A percentile compares a stretch with the other conserved stretches of the same genome.
phyloP scores from a whole-genome alignment of 2,329 filamentous ascomycete species.

The Dactylellina leptospora region DNA sequence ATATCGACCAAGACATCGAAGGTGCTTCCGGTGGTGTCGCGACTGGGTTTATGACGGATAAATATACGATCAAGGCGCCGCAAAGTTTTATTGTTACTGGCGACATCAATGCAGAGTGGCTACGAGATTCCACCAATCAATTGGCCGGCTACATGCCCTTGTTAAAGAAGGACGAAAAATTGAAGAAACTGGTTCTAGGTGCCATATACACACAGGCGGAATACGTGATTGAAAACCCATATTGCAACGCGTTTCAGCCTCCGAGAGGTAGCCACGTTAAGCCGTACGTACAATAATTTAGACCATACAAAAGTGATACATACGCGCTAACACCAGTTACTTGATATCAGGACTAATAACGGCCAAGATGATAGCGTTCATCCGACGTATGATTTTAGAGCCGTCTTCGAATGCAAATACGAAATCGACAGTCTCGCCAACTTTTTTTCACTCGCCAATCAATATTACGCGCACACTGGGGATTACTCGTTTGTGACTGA shows the following conservation, averaged over 20 bases:
- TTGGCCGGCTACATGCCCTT: slow-evolving; percentile 86
- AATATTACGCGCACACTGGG: slow-evolving; percentile 82
- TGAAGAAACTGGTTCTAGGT: slow-evolving; percentile 83
- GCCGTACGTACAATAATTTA: slow-evolving; percentile 59
- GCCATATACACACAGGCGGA: slow-evolving; percentile 89
- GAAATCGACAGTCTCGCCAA: slow-evolving; percentile 94
- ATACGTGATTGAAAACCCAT: slow-evolving; percentile 95
- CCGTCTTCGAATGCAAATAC: slow-evolving; percentile 98
- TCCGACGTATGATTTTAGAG: slow-evolving; percentile 80
- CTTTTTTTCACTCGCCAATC: slow-evolving; percentile 84
- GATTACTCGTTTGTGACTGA: slow-evolving; percentile 80
- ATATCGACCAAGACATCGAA: slow-evolving; percentile 64
- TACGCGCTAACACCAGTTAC: slow-evolving; percentile 1
- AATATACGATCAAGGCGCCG: slow-evolving; percentile 67
- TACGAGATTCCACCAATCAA: slow-evolving; percentile 93
- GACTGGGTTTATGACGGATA: slow-evolving; percentile 1
- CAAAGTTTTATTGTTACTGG: slow-evolving; percentile 95
- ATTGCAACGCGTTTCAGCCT: slow-evolving; percentile 98
- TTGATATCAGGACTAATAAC: slow-evolving; percentile 68
- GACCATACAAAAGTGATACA: not conserved
- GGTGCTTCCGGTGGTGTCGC: not conserved
- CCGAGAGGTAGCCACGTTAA: slow-evolving; percentile 81
- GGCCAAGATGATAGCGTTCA: slow-evolving; percentile 86
- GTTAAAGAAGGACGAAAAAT: slow-evolving; percentile 78
- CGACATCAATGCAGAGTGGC: slow-evolving; percentile 92